These are phyloP conservation scores for Dendrostoma leiphaemia DNA, from an alignment of 2,329 filamentous ascomycete species.

Conservation along the genomic window DNA sequence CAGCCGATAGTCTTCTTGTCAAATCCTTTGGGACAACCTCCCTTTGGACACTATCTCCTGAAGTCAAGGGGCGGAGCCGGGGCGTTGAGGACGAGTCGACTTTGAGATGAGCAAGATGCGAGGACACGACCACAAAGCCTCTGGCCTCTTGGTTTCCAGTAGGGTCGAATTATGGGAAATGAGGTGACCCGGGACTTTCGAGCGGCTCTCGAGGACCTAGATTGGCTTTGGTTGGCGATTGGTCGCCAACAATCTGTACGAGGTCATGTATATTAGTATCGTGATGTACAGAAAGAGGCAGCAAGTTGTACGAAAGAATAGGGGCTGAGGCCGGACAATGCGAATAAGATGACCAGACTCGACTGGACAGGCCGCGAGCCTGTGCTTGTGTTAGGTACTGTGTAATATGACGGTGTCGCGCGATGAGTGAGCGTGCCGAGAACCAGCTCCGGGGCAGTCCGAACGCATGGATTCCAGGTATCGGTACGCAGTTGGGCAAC, in stretches of 20 bases:
- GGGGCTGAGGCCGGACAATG: slow-evolving; percentile 14
- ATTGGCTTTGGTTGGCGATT: slow-evolving; percentile 23
- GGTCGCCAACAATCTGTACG: slow-evolving; percentile 27
- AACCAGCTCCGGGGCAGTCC: neutral
- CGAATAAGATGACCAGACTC: slow-evolving; percentile 1
- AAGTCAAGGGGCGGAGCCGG: slow-evolving; percentile 20
- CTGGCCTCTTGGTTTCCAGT: slow-evolving; percentile 1
- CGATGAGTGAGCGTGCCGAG: neutral
- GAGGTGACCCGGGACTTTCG: slow-evolving; percentile 7
- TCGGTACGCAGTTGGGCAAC: neutral
- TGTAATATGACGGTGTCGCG: slow-evolving; percentile 11
- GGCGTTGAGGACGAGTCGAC: neutral
- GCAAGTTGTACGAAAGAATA: slow-evolving; percentile 4
- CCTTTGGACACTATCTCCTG: too few relatives aligned
- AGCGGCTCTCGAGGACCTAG: slow-evolving; percentile 3
- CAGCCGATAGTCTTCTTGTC: too few relatives aligned
- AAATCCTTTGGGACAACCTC: too few relatives aligned
- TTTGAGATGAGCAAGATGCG: slow-evolving; percentile 10
- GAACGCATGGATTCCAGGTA: neutral
- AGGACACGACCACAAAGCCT: slow-evolving; percentile 10
- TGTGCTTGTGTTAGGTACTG: slow-evolving; percentile 7
- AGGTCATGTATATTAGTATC: slow-evolving; percentile 30
- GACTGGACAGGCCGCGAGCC: slow-evolving; percentile 4
- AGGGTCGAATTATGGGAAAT: slow-evolving; percentile 13
- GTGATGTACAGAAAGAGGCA: slow-evolving; percentile 14